Percentiles rank a stretch among this genome's conserved stretches.
These are phyloP conservation scores for Cutaneotrichosporon dermatis DNA, from an alignment of 1,284 basidiomycete species.

Conservation along the genomic window DNA sequence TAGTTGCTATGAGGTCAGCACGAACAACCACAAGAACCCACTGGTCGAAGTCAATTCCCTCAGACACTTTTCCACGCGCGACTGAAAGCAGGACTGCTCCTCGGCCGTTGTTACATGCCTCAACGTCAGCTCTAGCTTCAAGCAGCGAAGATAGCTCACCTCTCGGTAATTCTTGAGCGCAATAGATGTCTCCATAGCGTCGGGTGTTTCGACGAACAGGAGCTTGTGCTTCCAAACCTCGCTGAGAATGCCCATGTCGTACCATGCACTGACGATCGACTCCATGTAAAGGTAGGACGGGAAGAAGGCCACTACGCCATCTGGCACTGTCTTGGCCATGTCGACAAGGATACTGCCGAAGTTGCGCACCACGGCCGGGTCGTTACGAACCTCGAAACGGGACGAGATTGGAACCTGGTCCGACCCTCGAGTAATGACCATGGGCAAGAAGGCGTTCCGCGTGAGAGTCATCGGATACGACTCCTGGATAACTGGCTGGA, in stretches of 20 bases:
- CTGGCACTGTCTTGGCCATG: slow-evolving; percentile 95
- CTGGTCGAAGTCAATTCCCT: slow-evolving; percentile 99
- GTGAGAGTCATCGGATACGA: slow-evolving; percentile 98
- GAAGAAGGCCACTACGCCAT: slow-evolving; percentile 99
- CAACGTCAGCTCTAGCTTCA: slow-evolving; percentile 3
- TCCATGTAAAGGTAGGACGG: slow-evolving; percentile 99
- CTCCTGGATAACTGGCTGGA: slow-evolving; percentile 94
- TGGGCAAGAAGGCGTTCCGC: slow-evolving; percentile 93
- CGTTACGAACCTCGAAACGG: slow-evolving; percentile 98
- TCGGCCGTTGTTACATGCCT: slow-evolving; percentile 98
- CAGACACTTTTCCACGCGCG: slow-evolving; percentile 97
- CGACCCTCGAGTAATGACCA: slow-evolving; percentile 95
- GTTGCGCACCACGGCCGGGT: slow-evolving; percentile 97
- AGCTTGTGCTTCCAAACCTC: slow-evolving; percentile 99
- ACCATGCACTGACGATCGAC: slow-evolving; percentile 98
- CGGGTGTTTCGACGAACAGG: slow-evolving; percentile 98
- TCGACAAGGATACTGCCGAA: slow-evolving; percentile 98
- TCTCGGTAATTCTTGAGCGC: slow-evolving; percentile 95
- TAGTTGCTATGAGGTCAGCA: slow-evolving; percentile 60
- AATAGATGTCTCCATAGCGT: slow-evolving; percentile 97
- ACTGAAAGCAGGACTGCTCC: slow-evolving; percentile 96
- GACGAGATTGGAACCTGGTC: slow-evolving; percentile 99
- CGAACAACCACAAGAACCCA: slow-evolving; percentile 15
- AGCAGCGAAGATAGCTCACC: slow-evolving; percentile 49
- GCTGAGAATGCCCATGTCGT: slow-evolving; percentile 99